These are phyloP conservation scores for Colletotrichum sp. DNA, from an alignment of 2,329 filamentous ascomycete species.

Conservation along the genomic window DNA sequence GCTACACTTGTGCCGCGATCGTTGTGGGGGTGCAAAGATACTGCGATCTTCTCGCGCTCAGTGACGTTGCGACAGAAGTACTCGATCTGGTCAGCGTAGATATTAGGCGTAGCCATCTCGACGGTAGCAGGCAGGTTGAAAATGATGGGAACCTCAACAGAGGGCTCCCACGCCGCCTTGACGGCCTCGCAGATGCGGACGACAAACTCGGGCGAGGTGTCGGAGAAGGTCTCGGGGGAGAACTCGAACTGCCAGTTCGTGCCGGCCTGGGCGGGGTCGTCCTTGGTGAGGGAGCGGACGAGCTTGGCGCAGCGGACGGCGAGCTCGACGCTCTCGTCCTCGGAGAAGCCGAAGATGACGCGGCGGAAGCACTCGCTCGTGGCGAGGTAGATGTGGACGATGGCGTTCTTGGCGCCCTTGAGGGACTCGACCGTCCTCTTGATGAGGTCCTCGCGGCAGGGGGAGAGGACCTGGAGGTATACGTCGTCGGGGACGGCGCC, in stretches of 20 bases:
- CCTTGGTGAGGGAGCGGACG: slow-evolving; percentile 89
- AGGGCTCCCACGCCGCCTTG: slow-evolving; percentile 89
- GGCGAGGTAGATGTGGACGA: slow-evolving; percentile 94
- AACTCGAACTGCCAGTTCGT: slow-evolving; percentile 83
- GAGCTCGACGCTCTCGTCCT: slow-evolving; percentile 81
- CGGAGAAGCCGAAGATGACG: slow-evolving; percentile 86
- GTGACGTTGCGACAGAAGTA: slow-evolving; percentile 89
- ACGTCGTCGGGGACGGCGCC: slow-evolving; percentile 88
- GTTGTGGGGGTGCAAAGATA: slow-evolving; percentile 94
- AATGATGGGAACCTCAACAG: slow-evolving; percentile 72
- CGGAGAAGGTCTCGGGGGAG: slow-evolving; percentile 88
- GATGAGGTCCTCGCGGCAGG: slow-evolving; percentile 92
- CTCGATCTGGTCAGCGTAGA: slow-evolving; percentile 96
- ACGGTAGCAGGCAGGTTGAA: slow-evolving; percentile 98
- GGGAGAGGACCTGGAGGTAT: slow-evolving; percentile 88
- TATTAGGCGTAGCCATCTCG: slow-evolving; percentile 92
- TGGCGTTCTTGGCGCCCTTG: slow-evolving; percentile 88
- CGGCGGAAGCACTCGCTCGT: slow-evolving; percentile 95
- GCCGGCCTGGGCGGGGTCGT: slow-evolving; percentile 60
- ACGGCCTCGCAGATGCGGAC: slow-evolving; percentile 89
- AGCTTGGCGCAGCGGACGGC: slow-evolving; percentile 87
- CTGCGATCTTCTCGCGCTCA: slow-evolving; percentile 84
- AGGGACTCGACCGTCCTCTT: slow-evolving; percentile 87
- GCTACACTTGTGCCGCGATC: slow-evolving; percentile 67
- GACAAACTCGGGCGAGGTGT: slow-evolving; percentile 84